Percentiles rank a stretch among this genome's conserved stretches.
These are phyloP conservation scores for Yamadazyma trypodendri DNA, from an alignment of 1,139 yeast genomes.

Conservation along the genomic window DNA sequence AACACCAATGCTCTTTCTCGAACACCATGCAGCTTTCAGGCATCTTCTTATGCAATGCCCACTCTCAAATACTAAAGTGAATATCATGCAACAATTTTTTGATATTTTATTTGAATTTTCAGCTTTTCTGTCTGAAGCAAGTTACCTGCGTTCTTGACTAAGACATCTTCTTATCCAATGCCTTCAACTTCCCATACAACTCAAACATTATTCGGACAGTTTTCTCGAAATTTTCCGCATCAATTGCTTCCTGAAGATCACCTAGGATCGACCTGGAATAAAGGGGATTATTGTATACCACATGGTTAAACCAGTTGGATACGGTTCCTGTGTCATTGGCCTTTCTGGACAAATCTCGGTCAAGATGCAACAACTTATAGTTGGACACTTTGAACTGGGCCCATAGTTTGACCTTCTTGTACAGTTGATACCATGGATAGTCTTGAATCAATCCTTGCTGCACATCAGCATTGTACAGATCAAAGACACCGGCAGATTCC, in stretches of 20 bases:
- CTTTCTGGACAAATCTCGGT: slow-evolving; percentile 28
- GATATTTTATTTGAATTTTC: no score
- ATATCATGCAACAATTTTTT: no score
- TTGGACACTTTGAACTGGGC: slow-evolving; percentile 58
- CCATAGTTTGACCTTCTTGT: slow-evolving; percentile 56
- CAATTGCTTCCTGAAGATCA: slow-evolving; percentile 24
- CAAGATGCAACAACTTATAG: slow-evolving; percentile 51
- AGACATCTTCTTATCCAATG: slow-evolving; percentile 14
- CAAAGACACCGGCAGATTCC: slow-evolving; percentile 28
- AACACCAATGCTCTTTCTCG: no score
- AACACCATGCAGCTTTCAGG: no score
- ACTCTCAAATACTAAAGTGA: no score
- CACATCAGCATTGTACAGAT: slow-evolving; percentile 35
- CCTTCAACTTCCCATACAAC: slow-evolving; percentile 37
- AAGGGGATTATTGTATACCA: slow-evolving; percentile 17
- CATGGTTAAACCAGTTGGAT: slow-evolving; percentile 22
- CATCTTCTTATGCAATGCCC: no score
- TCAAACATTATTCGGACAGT: slow-evolving; percentile 30
- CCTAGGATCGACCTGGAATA: slow-evolving; percentile 16
- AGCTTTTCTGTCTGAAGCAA: no score
- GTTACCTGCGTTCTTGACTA: slow-evolving; percentile 1
- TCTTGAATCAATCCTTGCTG: slow-evolving; percentile 53
- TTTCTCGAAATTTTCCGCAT: slow-evolving; percentile 23
- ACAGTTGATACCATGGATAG: slow-evolving; percentile 68
- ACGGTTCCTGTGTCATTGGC: slow-evolving; percentile 3